These are phyloP conservation scores for Meripilus lineatus DNA, from an alignment of 1,284 basidiomycete genomes.

Conservation along the genomic window DNA sequence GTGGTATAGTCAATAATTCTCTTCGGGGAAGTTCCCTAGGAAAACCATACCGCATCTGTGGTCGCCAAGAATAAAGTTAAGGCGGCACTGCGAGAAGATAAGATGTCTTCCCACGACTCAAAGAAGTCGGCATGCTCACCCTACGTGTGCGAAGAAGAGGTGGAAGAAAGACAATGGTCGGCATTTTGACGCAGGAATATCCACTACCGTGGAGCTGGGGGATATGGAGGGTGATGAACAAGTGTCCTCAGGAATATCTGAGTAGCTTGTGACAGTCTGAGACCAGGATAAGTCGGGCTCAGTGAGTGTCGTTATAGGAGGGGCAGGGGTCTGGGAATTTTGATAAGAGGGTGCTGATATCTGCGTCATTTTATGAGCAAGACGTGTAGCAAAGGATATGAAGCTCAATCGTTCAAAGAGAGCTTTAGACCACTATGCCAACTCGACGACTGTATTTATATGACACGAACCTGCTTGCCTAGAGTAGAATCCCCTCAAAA, in stretches of 20 bases:
- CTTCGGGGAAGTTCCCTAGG: conserved; percentile 10
- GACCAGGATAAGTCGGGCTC: too few relatives aligned
- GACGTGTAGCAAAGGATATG: neutral
- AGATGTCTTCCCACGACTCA: conserved; percentile 5
- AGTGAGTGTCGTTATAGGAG: too few relatives aligned
- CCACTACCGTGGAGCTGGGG: neutral
- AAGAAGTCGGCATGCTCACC: conserved; percentile 32
- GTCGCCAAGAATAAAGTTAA: conserved; percentile 75
- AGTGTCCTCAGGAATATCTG: neutral
- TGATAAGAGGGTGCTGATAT: neutral
- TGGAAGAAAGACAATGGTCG: conserved; percentile 38
- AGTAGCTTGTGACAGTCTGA: conserved; percentile 1
- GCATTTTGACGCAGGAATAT: neutral
- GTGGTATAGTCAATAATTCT: conserved; percentile 5
- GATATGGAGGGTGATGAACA: neutral
- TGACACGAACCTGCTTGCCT: too few relatives aligned
- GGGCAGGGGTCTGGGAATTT: neutral
- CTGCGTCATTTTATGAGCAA: neutral
- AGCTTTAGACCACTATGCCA: neutral
- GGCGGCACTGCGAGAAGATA: conserved; percentile 48
- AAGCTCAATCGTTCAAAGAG: neutral
- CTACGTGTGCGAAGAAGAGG: conserved; percentile 50
- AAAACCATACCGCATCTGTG: conserved; percentile 64
- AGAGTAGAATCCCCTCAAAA: too few relatives aligned
- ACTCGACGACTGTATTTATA: too few relatives aligned